Conservation (phyloP, 305 asterid species). For the Fraxinus sp. region DNA sequence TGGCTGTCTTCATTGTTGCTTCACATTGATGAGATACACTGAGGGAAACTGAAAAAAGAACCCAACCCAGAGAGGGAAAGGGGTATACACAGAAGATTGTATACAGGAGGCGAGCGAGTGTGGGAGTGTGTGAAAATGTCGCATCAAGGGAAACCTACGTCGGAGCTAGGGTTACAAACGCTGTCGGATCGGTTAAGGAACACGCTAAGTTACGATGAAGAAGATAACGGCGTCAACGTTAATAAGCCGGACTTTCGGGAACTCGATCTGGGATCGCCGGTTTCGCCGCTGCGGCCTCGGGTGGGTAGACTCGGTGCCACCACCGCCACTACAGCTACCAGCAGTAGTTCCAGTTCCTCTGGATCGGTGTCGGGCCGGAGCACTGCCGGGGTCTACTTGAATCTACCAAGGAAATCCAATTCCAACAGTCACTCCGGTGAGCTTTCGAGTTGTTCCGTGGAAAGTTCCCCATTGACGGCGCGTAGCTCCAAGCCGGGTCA, state of each 20-base stretch:
- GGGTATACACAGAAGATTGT: neutral
- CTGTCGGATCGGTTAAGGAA: slow-evolving; percentile 52
- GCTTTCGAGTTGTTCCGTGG: slow-evolving; percentile 37
- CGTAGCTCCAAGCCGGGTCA: slow-evolving; percentile 42
- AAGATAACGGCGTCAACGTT: slow-evolving; percentile 22
- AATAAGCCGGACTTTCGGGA: slow-evolving; percentile 82
- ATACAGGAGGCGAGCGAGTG: slow-evolving; percentile 7
- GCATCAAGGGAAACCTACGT: slow-evolving; percentile 34
- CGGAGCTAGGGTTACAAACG: slow-evolving; percentile 35
- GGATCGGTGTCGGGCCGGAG: slow-evolving; percentile 68
- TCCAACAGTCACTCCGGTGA: slow-evolving; percentile 57
- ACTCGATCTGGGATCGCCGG: slow-evolving; percentile 78
- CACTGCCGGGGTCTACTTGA: slow-evolving; percentile 26
- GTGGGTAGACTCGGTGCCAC: slow-evolving; percentile 24
- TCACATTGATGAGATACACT: slow-evolving; percentile 28
- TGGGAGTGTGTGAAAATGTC: slow-evolving; percentile 37
- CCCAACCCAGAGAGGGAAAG: neutral
- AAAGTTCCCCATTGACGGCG: slow-evolving; percentile 49
- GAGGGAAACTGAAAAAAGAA: neutral
- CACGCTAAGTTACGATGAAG: slow-evolving; percentile 26
- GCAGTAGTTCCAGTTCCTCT: slow-evolving; percentile 75
- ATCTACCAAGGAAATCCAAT: slow-evolving; percentile 41
- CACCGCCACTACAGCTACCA: neutral
- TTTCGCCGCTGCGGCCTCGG: slow-evolving; percentile 59
- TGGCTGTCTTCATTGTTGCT: slow-evolving; percentile 16